Evolutionary conservation across 1,284 basidiomycete genomes (phyloP), one percentile per base, ranked within the genome.

Genomic region (Pholiota adiposa): DNA sequence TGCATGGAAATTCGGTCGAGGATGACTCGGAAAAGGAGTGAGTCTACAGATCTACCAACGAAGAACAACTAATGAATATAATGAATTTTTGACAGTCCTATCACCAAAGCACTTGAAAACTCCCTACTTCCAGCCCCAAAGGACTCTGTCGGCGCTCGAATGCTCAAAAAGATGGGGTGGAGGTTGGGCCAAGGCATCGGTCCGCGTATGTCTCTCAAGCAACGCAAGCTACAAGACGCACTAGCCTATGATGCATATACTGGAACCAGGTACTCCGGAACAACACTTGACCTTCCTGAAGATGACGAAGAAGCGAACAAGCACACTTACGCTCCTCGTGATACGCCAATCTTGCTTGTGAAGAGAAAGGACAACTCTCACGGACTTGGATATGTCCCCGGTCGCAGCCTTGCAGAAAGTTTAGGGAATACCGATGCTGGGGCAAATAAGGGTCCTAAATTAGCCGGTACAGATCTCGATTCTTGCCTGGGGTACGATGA

Each of bases 111-210:
- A 2, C 80, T 92, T 2, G 83, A 88, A 71, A 73, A 81, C 34
- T 78, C 88, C 31, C 73, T 92, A 65, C 74, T 87, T 21, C 88
- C 84, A 38, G 77, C 80, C 50, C 83, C 81, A 38, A 87, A 85
- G 44, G 89, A 92, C 63, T 92, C 92, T 6, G 78, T 83, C 21
- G 96, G 96, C 0, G 88, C 91, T 7, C 85, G 87, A 31, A 86
- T 98, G 3, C 82, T 99, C 51, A 90, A 89, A 75, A 96, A 94
- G 73, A 97, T 98, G 88, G 97, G 97, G 0, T 98, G 97, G 97
- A 83, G 90, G 58, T 76, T 88, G 0, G 97, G 96, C 0, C 94
- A 97, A 73, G 97, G 96, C 4, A 86, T 98, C 25, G 97, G 97
- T 0, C 94, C 96, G 1, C 86, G 96, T 6, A 79, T 98, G n/a